These are phyloP conservation scores for Starmera stellimalicola DNA, from an alignment of 1,139 yeast genomes.

Conservation along the genomic window DNA sequence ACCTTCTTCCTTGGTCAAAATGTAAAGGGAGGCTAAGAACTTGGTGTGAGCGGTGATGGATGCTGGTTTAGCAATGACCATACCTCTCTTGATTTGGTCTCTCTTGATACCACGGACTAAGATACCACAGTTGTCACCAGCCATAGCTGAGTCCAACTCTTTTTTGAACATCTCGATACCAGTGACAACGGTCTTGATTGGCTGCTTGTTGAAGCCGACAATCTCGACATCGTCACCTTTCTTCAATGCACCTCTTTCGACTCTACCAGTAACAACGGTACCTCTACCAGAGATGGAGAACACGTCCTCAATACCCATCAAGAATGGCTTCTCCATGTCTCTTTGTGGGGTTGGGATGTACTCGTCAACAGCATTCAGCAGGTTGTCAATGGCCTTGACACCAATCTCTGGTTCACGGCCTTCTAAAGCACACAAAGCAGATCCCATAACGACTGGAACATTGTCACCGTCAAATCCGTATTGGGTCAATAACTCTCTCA, in stretches of 20 bases:
- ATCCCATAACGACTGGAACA: constrained; percentile 97
- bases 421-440: constrained; percentile 95
- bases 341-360: constrained; percentile 94
- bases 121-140: constrained; percentile 99
- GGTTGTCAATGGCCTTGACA: constrained; percentile 68
- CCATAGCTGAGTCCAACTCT: constrained; percentile 94
- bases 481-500: constrained; percentile 87
- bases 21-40: constrained; percentile 88
- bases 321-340: constrained; percentile 92
- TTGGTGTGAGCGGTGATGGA: constrained; percentile 89
- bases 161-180: constrained; percentile 99
- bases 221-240: constrained; percentile 98
- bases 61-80: constrained; percentile 93
- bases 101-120: constrained; percentile 97
- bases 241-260: constrained; percentile 93
- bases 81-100: constrained; percentile 95
- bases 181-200: constrained; percentile 89
- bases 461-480: constrained; percentile 98
- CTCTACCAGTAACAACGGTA: constrained; percentile 98
- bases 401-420: constrained; percentile 88
- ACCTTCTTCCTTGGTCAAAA: constrained; percentile 95
- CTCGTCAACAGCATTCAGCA: constrained; percentile 88
- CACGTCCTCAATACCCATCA: constrained; percentile 96
- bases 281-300: constrained; percentile 99
- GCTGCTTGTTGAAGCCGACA: constrained; percentile 83